These are phyloP conservation scores for Epichloe gansuensis DNA, from an alignment of 2,329 filamentous ascomycete genomes.

Conservation along the genomic window DNA sequence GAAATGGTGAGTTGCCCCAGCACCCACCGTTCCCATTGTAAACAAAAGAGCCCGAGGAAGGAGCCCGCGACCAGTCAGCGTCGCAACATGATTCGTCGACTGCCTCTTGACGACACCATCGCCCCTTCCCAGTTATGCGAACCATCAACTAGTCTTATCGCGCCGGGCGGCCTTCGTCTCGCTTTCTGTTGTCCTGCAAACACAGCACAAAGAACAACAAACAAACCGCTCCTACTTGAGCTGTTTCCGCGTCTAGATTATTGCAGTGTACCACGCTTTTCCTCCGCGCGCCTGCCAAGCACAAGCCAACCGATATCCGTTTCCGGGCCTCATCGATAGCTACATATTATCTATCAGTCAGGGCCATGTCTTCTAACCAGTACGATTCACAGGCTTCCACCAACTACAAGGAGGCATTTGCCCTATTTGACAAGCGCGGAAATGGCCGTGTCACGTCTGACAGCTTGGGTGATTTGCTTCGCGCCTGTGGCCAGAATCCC, in stretches of 20 bases:
- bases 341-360: neutral
- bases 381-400: constrained; percentile 57
- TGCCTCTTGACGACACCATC: neutral
- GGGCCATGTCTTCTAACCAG: constrained; percentile 38
- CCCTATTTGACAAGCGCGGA: constrained; percentile 98
- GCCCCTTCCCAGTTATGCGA: neutral
- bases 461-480: constrained; percentile 82
- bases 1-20: constrained; percentile 8
- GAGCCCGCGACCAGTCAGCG: constrained; percentile 2
- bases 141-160: neutral
- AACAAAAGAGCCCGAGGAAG: constrained; percentile 6
- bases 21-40: constrained; percentile 5
- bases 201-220: neutral
- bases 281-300: neutral
- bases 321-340: neutral
- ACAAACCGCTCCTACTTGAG: neutral
- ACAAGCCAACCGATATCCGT: neutral
- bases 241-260: neutral
- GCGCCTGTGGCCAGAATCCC: constrained; percentile 96
- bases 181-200: neutral
- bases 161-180: neutral
- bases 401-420: constrained; percentile 99
- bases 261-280: neutral
- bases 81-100: constrained; percentile 6
- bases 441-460: constrained; percentile 82